Percentiles rank a stretch among this genome's conserved stretches.
Evolutionary conservation across 192 early-diverging fungal species (phyloP).

Genomic region (Backusella mclennaniae): DNA sequence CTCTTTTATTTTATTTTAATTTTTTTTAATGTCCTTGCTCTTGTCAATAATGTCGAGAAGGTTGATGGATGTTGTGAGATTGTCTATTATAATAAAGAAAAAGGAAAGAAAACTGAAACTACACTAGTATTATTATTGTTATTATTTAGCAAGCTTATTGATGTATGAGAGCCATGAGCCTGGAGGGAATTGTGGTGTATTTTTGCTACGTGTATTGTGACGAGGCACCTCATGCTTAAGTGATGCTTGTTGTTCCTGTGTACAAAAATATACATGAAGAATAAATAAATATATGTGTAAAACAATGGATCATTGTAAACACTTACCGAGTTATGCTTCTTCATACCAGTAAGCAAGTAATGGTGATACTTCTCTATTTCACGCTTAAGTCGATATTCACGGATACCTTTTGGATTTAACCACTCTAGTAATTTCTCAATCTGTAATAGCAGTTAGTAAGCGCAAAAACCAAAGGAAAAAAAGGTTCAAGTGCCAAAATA

Average conservation of each 20-base stretch:
- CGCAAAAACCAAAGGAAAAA: conserved; percentile 36
- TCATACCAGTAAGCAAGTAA: conserved; percentile 50
- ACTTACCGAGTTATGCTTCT: conserved; percentile 49
- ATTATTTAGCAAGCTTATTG: conserved; percentile 28
- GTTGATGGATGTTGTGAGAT: not conserved
- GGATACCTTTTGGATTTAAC: conserved; percentile 75
- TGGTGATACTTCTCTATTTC: conserved; percentile 55
- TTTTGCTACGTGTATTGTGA: conserved; percentile 47
- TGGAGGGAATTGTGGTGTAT: conserved; percentile 15
- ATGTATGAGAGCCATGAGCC: conserved; percentile 34
- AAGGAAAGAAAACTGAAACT: not conserved
- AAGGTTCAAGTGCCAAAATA: not conserved
- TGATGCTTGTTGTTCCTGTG: conserved; percentile 31
- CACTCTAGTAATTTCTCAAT: conserved; percentile 68
- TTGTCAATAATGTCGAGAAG: not conserved
- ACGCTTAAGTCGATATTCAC: conserved; percentile 63
- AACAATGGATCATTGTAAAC: not conserved
- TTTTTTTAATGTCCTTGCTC: not conserved
- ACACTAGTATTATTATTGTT: not conserved
- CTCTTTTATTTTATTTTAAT: not conserved
- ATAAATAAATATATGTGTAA: not conserved
- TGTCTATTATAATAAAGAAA: not conserved
- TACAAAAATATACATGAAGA: not conserved
- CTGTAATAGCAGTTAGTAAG: conserved; percentile 50
- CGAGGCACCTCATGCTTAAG: conserved; percentile 38